Conservation (phyloP, 2,329 filamentous ascomycete species). For the Fusarium sp. region DNA sequence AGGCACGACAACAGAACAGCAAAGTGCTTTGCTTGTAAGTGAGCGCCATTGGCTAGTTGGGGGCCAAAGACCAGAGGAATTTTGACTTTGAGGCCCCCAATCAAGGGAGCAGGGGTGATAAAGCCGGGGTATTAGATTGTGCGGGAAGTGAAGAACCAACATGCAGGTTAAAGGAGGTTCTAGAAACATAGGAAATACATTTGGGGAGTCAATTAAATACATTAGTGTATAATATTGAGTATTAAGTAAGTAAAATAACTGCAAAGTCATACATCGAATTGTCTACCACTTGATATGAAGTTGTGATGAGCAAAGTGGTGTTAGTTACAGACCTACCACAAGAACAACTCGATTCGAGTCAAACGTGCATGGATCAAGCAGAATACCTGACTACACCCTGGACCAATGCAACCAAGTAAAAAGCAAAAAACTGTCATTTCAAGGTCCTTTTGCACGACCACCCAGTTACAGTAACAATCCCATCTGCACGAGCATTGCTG, state of each 20-base stretch:
- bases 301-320: background rate
- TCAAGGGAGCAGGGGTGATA: slow-evolving; percentile 15
- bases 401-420: background rate
- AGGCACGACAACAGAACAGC: too few species aligned
- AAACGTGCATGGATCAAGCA: background rate
- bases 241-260: background rate
- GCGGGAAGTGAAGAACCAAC: background rate
- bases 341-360: background rate
- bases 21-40: background rate
- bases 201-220: too few species aligned
- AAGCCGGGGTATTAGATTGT: slow-evolving; percentile 4
- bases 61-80: background rate
- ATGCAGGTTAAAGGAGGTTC: slow-evolving; percentile 1
- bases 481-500: background rate
- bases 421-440: slow-evolving; percentile 12
- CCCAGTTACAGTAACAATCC: background rate
- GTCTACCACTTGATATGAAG: background rate
- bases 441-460: slow-evolving; percentile 27
- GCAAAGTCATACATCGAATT: too few species aligned
- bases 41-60: background rate
- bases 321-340: background rate
- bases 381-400: background rate
- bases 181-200: background rate
- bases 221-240: background rate
- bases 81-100: slow-evolving; percentile 28